A percentile compares a stretch with the other conserved stretches of the same genome.
Conservation (phyloP, 2,329 filamentous ascomycete genomes). For the Coniochaeta sp. region DNA sequence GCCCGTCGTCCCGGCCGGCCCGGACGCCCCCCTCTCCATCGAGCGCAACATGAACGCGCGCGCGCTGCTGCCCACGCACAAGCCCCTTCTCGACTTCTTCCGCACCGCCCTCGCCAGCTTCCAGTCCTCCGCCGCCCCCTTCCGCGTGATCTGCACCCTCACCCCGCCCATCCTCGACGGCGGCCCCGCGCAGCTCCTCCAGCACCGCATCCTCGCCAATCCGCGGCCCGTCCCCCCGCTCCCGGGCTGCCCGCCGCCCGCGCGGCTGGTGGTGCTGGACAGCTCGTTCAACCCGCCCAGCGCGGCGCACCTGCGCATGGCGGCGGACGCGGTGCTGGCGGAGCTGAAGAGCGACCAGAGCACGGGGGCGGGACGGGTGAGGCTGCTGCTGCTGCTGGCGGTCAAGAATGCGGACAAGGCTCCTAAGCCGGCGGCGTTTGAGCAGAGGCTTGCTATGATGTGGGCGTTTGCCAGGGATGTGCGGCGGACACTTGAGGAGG, state of each 20-base stretch:
- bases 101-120: slow-evolving; percentile 36
- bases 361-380: slow-evolving; percentile 12
- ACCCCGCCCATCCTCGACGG: slow-evolving; percentile 11
- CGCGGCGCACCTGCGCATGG: slow-evolving; percentile 52
- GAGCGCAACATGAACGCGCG: slow-evolving; percentile 2
- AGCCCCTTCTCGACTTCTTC: slow-evolving; percentile 31
- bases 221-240: slow-evolving; percentile 7
- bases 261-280: slow-evolving; percentile 50
- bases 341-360: slow-evolving; percentile 8
- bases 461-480: slow-evolving; percentile 55
- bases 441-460: slow-evolving; percentile 65
- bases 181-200: neutral
- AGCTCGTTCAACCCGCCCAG: slow-evolving; percentile 65
- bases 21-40: neutral
- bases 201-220: neutral
- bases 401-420: slow-evolving; percentile 61
- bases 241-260: slow-evolving; percentile 5
- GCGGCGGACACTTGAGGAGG: slow-evolving; percentile 4
- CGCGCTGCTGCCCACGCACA: slow-evolving; percentile 8
- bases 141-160: slow-evolving; percentile 38
- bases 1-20: neutral
- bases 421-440: slow-evolving; percentile 60
- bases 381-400: slow-evolving; percentile 53
- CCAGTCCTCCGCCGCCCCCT: slow-evolving; percentile 30
- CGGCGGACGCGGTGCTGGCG: slow-evolving; percentile 33